Evolutionary conservation across 2,329 filamentous ascomycete genomes (phyloP).

Genomic region (Elsinoe arachidis): DNA sequence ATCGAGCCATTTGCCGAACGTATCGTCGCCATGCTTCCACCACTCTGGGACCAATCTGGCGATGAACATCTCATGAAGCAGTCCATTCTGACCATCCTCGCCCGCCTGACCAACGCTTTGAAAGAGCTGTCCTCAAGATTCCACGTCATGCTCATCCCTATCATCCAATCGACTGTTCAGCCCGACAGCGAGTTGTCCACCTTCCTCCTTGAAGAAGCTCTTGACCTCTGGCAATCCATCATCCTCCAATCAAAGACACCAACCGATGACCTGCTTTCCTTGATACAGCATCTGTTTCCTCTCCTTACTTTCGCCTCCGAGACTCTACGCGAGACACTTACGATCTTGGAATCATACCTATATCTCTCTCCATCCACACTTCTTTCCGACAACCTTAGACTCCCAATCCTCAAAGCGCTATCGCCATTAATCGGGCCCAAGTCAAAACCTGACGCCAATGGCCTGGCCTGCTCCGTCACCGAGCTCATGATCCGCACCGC

Average conservation of each 20-base stretch:
- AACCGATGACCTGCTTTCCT: conserved; percentile 34
- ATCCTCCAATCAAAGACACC: conserved; percentile 49
- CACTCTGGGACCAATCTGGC: conserved; percentile 75
- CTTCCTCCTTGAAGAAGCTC: conserved; percentile 82
- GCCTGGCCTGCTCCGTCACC: conserved; percentile 38
- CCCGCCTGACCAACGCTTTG: conserved; percentile 79
- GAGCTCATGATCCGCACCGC: conserved; percentile 43
- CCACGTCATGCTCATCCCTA: conserved; percentile 69
- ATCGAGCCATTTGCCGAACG: conserved; percentile 62
- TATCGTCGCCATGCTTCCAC: conserved; percentile 71
- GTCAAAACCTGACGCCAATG: conserved; percentile 41
- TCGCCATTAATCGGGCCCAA: conserved; percentile 35
- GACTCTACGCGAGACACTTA: conserved; percentile 38
- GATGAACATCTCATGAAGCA: conserved; percentile 92
- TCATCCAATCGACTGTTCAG: conserved; percentile 72
- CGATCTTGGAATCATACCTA: conserved; percentile 42
- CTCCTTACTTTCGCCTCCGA: conserved; percentile 43
- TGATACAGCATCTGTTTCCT: conserved; percentile 38
- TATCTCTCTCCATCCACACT: conserved; percentile 40
- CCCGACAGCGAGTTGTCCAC: conserved; percentile 63
- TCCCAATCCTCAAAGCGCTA: conserved; percentile 31
- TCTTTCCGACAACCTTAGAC: conserved; percentile 35
- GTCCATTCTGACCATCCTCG: conserved; percentile 76
- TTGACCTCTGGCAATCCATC: conserved; percentile 80
- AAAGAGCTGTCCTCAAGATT: conserved; percentile 68